Evolutionary conservation across 805 yeast species (phyloP), one percentile per base, ranked within the genome.

Genomic region (Metschnikowia picachoensis): DNA sequence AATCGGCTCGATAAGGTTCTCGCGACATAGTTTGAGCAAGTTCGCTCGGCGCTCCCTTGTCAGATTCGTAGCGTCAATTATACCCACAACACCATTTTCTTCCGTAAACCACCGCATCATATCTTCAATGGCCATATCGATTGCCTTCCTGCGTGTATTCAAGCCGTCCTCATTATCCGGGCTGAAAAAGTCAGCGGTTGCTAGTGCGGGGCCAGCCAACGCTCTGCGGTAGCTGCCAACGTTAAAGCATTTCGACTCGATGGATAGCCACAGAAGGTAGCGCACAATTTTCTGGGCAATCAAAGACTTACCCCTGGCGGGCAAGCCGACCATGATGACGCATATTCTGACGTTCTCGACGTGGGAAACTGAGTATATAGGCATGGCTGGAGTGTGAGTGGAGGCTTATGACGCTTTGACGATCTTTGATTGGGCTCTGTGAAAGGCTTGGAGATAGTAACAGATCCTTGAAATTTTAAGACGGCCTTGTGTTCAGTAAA

Each of bases 221-320:
- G 78, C 70, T 39, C 97, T 79, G 52, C 98, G 78, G 64, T 88
- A 91, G 33, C 76, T 75, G 11, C 98, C 96, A 15, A 92, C 96
- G 60, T 89, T 90, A 70, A 94, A 94, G 47, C 90, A 85, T 61
- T 83, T 83, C 27, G 96, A 87, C 49, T 79, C 80, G 46, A 94
- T 86, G 2, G 95, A 85, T 34, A 92, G 75, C 99, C 99, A 94
- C 30, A 90, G 82, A 44, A 94, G 74, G 61, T 92, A 94, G 39
- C 98, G 77, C 30, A 92, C 96, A 44, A 94, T 85, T 63, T 92
- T 94, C 62, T 90, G 96, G 3, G 98, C 90, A 51, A 94, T 92
- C 65, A 90, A 83, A 3, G 96, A 86, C 65, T 94, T 94, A 3
- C 99, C 99, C 47, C 98, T 78, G 12, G 94, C 92, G 11, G 95